Evolutionary conservation across 805 yeast genomes (phyloP), one percentile per base, ranked within the genome.

Genomic region (Komagataella populi): DNA sequence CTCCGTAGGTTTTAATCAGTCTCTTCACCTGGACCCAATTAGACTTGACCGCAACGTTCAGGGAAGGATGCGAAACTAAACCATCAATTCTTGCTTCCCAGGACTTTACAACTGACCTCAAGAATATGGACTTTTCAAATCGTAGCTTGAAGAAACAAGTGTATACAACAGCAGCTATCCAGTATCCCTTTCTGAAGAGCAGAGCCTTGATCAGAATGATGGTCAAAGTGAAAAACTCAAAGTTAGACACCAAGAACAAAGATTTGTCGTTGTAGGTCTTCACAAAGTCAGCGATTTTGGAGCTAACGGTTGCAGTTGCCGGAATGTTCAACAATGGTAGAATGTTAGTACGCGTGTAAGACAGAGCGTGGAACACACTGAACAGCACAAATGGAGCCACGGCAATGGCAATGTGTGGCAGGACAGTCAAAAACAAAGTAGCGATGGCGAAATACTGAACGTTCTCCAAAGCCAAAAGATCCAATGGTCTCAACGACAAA

Each of bases 301-400:
- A 46, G 50, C 48, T 48, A 36, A 47, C 18, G 18, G n/a, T 44
- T n/a, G 44, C 20, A n/a, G 30, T 30, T 8, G 50, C 18, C 10
- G 50, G 66, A 49, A 49, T 56, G 55, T 76, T 74, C 22, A 80
- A 66, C 5, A 78, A 70, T 45, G 97, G 96, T 50, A 90, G 70
- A 52, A 91, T 56, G 56, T 73, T 76, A 46, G 80, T 73, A 58
- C 84, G 79, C 51, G 76, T 56, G 69, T 87, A 91, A 17, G 84
- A 81, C 60, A 89, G 70, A 8, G 80, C 81, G 64, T 90, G 97
- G 78, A 91, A 89, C 17, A 81, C 62, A 6, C 96, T 83, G 65
- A 84, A 90, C 52, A 86, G 70, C 48, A 79, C 70, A 62, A 85
- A 88, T 51, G 97, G 95, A 22, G 82, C 63, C 55, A 84, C 68